These are phyloP conservation scores for Priceomyces melissophilus DNA, from an alignment of 805 yeast genomes.

Conservation along the genomic window DNA sequence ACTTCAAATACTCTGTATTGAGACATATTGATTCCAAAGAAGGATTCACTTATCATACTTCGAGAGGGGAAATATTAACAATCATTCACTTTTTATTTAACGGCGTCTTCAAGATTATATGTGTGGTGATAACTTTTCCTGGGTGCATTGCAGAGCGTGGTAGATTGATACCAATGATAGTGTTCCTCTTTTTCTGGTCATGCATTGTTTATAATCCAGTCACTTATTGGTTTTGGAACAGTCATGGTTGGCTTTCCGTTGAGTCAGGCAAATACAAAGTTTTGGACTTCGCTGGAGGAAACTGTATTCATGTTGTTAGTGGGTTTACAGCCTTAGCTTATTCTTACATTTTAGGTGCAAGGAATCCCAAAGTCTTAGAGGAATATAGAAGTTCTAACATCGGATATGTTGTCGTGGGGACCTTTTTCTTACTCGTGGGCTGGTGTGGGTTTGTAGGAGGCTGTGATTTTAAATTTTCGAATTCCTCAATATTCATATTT, in stretches of 20 bases:
- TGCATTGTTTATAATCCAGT: conserved; percentile 40
- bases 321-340: conserved; percentile 45
- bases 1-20: conserved; percentile 27
- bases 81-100: conserved; percentile 38
- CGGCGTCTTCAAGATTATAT: conserved; percentile 35
- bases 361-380: conserved; percentile 35
- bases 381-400: conserved; percentile 36
- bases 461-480: conserved; percentile 39
- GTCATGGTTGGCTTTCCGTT: conserved; percentile 40
- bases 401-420: conserved; percentile 31
- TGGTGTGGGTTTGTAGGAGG: conserved; percentile 44
- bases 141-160: conserved; percentile 45
- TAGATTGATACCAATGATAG: conserved; percentile 37
- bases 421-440: conserved; percentile 30
- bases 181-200: conserved; percentile 39
- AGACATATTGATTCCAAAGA: conserved; percentile 21
- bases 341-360: conserved; percentile 40
- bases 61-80: conserved; percentile 36
- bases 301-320: conserved; percentile 41
- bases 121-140: conserved; percentile 41
- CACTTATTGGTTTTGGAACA: conserved; percentile 45
- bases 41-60: conserved; percentile 23
- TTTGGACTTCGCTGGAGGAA: conserved; percentile 45
- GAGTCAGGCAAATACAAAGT: conserved; percentile 33
- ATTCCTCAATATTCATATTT: conserved; percentile 27